Conservation (phyloP, 2,329 filamentous ascomycete species). For the Neofusicoccum sp. region DNA sequence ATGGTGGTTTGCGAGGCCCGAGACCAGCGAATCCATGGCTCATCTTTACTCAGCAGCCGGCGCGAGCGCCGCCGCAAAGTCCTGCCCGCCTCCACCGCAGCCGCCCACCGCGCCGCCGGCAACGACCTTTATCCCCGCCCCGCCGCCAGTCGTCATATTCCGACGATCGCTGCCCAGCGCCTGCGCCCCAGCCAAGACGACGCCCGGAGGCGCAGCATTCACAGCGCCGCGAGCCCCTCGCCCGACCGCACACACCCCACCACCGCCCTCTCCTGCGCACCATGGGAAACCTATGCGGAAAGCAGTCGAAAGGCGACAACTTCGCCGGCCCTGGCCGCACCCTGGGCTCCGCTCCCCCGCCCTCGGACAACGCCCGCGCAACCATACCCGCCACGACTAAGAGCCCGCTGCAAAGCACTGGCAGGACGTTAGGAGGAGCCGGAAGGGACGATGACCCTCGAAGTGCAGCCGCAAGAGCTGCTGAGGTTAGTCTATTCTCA, state of each 20-base stretch:
- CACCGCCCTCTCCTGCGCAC: not conserved
- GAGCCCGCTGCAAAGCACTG: conserved; percentile 57
- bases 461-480: conserved; percentile 75
- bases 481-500: conserved; percentile 67
- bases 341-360: conserved; percentile 59
- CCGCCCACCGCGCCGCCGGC: not conserved
- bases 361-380: conserved; percentile 42
- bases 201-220: conserved; percentile 1
- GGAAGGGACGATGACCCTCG: conserved; percentile 51
- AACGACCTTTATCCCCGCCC: conserved; percentile 1
- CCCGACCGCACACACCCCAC: not conserved
- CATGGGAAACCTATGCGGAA: conserved; percentile 91
- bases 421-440: conserved; percentile 65
- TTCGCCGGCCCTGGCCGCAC: conserved; percentile 72
- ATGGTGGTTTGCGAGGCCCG: conserved; percentile 8
- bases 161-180: conserved; percentile 14
- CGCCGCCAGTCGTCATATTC: not conserved
- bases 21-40: conserved; percentile 18
- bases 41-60: conserved; percentile 19
- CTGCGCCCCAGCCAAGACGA: not conserved
- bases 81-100: conserved; percentile 4
- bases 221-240: not conserved
- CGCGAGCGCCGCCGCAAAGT: not conserved
- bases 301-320: conserved; percentile 54
- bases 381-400: conserved; percentile 34